Evolutionary conservation across 2,329 filamentous ascomycete species (phyloP).

Genomic region (Westerdykella ornata): DNA sequence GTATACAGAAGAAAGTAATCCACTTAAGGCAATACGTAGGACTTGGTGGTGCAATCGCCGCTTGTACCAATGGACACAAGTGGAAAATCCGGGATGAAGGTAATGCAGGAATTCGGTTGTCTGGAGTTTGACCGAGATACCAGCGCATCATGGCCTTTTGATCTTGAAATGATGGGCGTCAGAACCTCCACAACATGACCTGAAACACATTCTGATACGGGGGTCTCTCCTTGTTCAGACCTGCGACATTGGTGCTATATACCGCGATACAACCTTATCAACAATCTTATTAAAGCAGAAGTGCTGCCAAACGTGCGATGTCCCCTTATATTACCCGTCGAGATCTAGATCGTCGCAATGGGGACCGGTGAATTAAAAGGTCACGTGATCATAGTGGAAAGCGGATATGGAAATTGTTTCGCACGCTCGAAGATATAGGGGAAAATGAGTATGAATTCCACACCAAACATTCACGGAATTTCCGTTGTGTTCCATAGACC

Average conservation of each 20-base stretch:
- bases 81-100: constrained; percentile 3
- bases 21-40: background rate
- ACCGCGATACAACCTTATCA: background rate
- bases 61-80: constrained; percentile 1
- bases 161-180: constrained; percentile 14
- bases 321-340: no score
- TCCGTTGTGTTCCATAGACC: no score
- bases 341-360: background rate
- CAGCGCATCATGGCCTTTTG: constrained; percentile 17
- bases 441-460: background rate
- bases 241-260: constrained; percentile 15
- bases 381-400: background rate
- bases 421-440: background rate
- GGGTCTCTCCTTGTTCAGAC: constrained; percentile 13
- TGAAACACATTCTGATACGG: constrained; percentile 33
- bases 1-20: constrained; percentile 1
- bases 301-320: no score
- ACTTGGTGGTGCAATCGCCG: background rate
- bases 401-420: background rate
- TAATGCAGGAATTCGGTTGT: constrained; percentile 3
- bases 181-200: constrained; percentile 11
- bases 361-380: background rate
- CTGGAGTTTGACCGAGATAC: constrained; percentile 1
- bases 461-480: no score
- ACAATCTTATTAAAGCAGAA: background rate